These are phyloP conservation scores for Phoma sp. DNA, from an alignment of 2,329 filamentous ascomycete genomes.

Conservation along the genomic window DNA sequence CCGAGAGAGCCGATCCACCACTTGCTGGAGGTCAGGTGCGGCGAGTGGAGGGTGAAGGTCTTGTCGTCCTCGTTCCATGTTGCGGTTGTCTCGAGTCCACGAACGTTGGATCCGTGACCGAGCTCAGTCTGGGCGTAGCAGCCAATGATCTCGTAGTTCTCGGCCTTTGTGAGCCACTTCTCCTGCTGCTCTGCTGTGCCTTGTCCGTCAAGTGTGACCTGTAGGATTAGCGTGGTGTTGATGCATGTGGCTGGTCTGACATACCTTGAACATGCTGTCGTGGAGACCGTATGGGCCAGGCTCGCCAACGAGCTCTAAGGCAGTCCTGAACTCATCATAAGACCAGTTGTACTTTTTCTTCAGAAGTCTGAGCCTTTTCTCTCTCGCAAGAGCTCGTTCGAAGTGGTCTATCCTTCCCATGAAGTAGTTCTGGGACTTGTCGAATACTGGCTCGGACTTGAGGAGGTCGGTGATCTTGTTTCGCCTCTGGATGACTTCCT, in stretches of 20 bases:
- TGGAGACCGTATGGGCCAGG: slow-evolving; percentile 78
- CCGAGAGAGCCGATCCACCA: slow-evolving; percentile 87
- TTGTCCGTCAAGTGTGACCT: slow-evolving; percentile 75
- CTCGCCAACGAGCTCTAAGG: slow-evolving; percentile 75
- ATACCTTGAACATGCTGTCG: slow-evolving; percentile 72
- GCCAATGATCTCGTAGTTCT: slow-evolving; percentile 75
- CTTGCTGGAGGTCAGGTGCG: slow-evolving; percentile 76
- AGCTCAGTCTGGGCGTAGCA: slow-evolving; percentile 85
- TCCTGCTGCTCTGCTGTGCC: slow-evolving; percentile 76
- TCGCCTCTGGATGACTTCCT: slow-evolving; percentile 68
- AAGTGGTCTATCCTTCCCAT: slow-evolving; percentile 73
- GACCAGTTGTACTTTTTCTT: slow-evolving; percentile 72
- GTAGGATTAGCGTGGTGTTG: slow-evolving; percentile 14
- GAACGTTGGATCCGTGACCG: slow-evolving; percentile 76
- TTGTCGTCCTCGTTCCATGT: slow-evolving; percentile 77
- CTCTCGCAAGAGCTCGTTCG: slow-evolving; percentile 72
- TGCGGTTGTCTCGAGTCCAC: slow-evolving; percentile 70
- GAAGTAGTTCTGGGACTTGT: slow-evolving; percentile 81
- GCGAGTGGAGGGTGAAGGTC: slow-evolving; percentile 78
- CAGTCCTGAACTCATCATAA: slow-evolving; percentile 67
- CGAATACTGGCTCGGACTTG: slow-evolving; percentile 72
- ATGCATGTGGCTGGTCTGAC: slow-evolving; percentile 14
- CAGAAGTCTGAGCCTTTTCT: slow-evolving; percentile 73
- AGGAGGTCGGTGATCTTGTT: slow-evolving; percentile 69
- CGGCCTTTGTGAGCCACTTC: slow-evolving; percentile 72